Evolutionary conservation across 140 eudicot species (phyloP).

Genomic region (Flaveria floridana): DNA sequence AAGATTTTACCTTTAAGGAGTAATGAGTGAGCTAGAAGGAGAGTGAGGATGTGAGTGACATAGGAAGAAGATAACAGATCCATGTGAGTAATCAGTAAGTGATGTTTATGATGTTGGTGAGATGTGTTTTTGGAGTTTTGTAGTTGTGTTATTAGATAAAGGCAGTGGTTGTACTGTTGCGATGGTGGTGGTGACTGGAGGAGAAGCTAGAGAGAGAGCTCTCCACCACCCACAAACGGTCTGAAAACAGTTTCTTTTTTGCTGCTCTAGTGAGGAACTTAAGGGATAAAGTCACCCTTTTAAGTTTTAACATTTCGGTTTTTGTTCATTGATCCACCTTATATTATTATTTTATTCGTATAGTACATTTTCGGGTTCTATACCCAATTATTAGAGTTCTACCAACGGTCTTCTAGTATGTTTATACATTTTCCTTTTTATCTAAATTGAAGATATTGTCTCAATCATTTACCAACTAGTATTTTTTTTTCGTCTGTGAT

Average conservation of each 20-base stretch:
- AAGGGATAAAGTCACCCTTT: constrained; percentile 22
- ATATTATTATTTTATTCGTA: neutral
- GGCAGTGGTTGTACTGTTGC: constrained; percentile 15
- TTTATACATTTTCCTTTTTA: too few relatives aligned
- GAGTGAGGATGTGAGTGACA: constrained; percentile 22
- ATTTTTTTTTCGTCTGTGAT: too few relatives aligned
- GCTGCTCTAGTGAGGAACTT: neutral
- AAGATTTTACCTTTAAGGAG: constrained; percentile 40
- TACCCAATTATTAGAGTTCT: neutral
- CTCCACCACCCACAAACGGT: constrained; percentile 25
- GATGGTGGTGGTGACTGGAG: constrained; percentile 12
- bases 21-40: constrained; percentile 40
- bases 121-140: constrained; percentile 29
- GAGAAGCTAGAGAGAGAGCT: neutral
- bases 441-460: too few relatives aligned
- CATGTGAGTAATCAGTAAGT: constrained; percentile 34
- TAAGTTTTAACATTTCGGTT: constrained; percentile 2
- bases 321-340: neutral
- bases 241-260: constrained; percentile 4
- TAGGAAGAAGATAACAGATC: constrained; percentile 38
- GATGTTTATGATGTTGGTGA: constrained; percentile 2
- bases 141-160: constrained; percentile 21
- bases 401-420: neutral
- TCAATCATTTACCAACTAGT: too few relatives aligned
- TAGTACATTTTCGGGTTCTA: neutral